Evolutionary conservation across 225 moss, liverwort and hornwort genomes (phyloP).

Genomic region (Sphagnum tenellum): DNA sequence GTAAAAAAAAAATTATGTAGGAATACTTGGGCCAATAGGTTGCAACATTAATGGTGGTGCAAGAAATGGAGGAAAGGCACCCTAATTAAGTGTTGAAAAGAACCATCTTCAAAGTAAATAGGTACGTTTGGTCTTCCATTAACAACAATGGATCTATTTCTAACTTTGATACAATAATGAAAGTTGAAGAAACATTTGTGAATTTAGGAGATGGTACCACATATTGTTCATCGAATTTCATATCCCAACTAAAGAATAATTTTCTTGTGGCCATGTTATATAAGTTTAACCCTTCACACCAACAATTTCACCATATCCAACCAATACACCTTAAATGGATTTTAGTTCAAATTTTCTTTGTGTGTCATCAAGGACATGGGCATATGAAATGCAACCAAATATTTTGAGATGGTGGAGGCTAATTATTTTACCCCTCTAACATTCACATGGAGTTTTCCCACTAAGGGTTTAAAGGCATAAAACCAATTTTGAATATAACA

Average conservation of each 20-base stretch:
- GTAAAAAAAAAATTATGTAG: too few relatives aligned
- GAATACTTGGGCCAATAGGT: too few relatives aligned
- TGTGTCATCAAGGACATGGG: background rate
- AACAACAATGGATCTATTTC: too few relatives aligned
- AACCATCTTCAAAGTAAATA: too few relatives aligned
- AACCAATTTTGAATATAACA: background rate
- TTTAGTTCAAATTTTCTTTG: constrained; percentile 2
- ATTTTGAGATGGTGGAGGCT: background rate
- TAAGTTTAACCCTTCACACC: background rate
- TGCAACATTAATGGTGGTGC: too few relatives aligned
- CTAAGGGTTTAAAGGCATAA: background rate
- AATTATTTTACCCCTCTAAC: background rate
- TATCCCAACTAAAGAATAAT: background rate
- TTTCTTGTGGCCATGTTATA: background rate
- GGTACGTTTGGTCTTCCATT: too few relatives aligned
- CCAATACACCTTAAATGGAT: background rate
- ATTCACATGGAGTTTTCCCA: background rate
- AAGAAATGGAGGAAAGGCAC: too few relatives aligned
- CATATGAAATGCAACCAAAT: constrained; percentile 2
- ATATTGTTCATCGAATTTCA: background rate
- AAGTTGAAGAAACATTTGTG: too few relatives aligned
- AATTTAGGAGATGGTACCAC: background rate
- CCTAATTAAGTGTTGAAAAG: too few relatives aligned
- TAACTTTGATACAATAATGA: too few relatives aligned
- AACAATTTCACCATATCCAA: constrained; percentile 2